A percentile compares a stretch with the other conserved stretches of the same genome.
Evolutionary conservation across 345 rosid genomes (phyloP).

Genomic region (Salix exigua): DNA sequence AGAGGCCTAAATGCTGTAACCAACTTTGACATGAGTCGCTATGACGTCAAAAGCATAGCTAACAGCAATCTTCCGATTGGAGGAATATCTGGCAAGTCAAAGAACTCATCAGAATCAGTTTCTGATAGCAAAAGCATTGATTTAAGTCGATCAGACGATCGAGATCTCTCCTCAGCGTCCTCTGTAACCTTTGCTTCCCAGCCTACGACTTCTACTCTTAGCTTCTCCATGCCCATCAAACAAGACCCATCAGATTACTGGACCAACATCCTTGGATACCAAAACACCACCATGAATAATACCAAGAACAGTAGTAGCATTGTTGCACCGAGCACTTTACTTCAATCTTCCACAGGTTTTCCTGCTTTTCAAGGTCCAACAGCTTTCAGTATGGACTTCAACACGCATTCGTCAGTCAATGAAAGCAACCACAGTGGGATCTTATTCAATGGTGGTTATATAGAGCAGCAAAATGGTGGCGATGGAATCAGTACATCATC

Average conservation of each 20-base stretch:
- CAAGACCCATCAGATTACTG: constrained; percentile 57
- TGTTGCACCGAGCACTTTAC: constrained; percentile 7
- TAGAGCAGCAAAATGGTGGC: constrained; percentile 26
- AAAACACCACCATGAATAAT: constrained; percentile 2
- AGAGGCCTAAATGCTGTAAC: constrained; percentile 89
- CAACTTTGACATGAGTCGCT: constrained; percentile 88
- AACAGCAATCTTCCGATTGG: constrained; percentile 81
- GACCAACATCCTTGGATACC: constrained; percentile 47
- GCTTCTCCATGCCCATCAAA: constrained; percentile 53
- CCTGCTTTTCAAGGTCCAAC: constrained; percentile 18
- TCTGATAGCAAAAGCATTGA: constrained; percentile 43
- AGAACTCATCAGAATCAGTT: constrained; percentile 40
- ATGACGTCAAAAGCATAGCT: constrained; percentile 83
- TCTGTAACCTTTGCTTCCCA: constrained; percentile 42
- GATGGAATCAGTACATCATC: not conserved
- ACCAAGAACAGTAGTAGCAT: constrained; percentile 9
- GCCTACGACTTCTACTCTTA: constrained; percentile 21
- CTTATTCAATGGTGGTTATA: constrained; percentile 31
- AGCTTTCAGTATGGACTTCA: constrained; percentile 28
- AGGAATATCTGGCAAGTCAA: constrained; percentile 48
- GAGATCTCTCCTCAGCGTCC: constrained; percentile 44
- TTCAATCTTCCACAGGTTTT: constrained; percentile 10
- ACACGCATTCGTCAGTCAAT: constrained; percentile 19
- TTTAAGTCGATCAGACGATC: constrained; percentile 39
- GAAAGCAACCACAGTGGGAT: constrained; percentile 19